phyloP scores from a whole-genome alignment of 2,329 filamentous ascomycete genomes.

The Epichloe amarillans region DNA sequence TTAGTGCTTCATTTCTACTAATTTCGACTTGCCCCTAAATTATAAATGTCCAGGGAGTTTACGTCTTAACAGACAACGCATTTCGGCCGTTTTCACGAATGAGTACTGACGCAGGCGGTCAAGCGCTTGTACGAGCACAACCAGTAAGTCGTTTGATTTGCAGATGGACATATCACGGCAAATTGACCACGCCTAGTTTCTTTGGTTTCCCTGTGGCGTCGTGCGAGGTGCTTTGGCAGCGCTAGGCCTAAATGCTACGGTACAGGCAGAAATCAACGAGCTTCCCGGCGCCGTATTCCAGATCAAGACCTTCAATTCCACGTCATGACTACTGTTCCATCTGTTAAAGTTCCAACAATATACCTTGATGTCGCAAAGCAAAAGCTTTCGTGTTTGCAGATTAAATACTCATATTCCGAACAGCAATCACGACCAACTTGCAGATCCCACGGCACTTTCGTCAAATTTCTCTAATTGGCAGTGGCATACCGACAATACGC shows the following conservation, averaged over 20 bases:
- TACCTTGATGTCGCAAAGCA: neutral
- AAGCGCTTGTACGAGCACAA: constrained; percentile 62
- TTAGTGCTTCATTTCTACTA: neutral
- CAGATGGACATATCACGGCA: neutral
- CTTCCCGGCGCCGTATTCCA: constrained; percentile 86
- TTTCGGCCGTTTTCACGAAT: constrained; percentile 84
- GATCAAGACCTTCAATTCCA: constrained; percentile 69
- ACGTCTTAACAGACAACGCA: constrained; percentile 84
- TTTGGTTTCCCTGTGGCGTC: constrained; percentile 91
- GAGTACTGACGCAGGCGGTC: constrained; percentile 66
- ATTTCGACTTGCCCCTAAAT: neutral
- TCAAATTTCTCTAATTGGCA: neutral
- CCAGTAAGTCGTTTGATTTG: constrained; percentile 44
- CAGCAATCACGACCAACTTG: too few relatives aligned
- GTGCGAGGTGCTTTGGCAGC: constrained; percentile 86
- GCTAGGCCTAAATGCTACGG: constrained; percentile 78
- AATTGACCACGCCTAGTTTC: constrained; percentile 43
- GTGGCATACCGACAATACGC: neutral
- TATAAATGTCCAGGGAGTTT: constrained; percentile 55
- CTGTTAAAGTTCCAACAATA: neutral
- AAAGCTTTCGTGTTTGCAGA: neutral
- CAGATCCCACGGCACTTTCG: neutral
- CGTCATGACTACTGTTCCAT: constrained; percentile 32
- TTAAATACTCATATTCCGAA: neutral
- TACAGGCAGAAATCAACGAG: constrained; percentile 80